phyloP scores from a whole-genome alignment of 345 rosid genomes.

The Acer saccharum region DNA sequence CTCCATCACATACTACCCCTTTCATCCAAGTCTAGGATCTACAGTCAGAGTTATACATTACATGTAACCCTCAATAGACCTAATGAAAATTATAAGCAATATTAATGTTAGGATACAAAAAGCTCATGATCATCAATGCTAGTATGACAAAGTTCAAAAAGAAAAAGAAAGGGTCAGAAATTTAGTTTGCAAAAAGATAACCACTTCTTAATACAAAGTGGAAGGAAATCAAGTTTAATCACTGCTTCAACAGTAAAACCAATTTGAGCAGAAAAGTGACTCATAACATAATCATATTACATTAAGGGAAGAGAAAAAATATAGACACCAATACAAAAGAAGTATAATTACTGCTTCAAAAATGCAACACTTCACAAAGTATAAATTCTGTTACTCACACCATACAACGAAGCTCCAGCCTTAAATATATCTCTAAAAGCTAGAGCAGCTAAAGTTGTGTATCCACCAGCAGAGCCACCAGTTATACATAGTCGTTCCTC shows the following conservation, averaged over 20 bases:
- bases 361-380: background rate
- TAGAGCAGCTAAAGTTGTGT: constrained; percentile 91
- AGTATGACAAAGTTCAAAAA: background rate
- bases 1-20: background rate
- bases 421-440: constrained; percentile 85
- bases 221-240: background rate
- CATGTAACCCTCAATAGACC: background rate
- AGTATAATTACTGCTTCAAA: background rate
- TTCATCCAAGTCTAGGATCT: background rate
- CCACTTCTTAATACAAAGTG: background rate
- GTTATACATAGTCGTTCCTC: constrained; percentile 79
- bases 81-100: background rate
- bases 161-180: background rate
- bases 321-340: background rate
- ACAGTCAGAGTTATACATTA: background rate
- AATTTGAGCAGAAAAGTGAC: background rate
- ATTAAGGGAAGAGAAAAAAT: background rate
- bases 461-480: constrained; percentile 99
- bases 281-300: background rate
- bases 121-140: background rate
- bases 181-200: background rate
- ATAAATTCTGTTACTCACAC: constrained; percentile 53
- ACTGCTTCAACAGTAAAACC: background rate
- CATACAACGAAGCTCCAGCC: constrained; percentile 92
- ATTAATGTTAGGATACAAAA: background rate